Evolutionary conservation across 805 yeast genomes (phyloP), one percentile per base, ranked within the genome.

Genomic region (Sugiyamaella marilandica): DNA sequence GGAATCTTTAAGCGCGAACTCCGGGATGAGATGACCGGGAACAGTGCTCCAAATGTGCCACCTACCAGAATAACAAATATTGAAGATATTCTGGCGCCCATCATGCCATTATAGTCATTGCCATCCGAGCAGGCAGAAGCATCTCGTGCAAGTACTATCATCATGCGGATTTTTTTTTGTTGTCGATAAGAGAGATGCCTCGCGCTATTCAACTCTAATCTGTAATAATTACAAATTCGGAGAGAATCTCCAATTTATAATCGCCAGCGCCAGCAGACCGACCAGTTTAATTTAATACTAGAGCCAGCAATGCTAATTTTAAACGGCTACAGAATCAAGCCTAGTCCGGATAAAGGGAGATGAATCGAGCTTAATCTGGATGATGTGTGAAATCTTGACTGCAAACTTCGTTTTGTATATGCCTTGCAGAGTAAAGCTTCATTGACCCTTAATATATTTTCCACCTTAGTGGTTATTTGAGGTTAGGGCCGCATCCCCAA

Each of bases 31-130:
- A 65, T 59, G 24, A 62, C 70, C 53, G 61, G 87, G 80, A 67
- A 80, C 52, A 55, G 77, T 59, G 74, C 70, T 8, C 69, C 68
- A 47, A 79, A 58, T 1, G 76, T 66, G 2, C 85, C 76, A 2
- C 82, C 76, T 29, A 63, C 53, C 55, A 82, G 59, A 45, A 84
- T 78, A 33, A 83, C 88, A 64, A 84, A 84, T 3, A 84, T 69
- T 2, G 87, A 68, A 2, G 86, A 81, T 52, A 77, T 68, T 45
- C 81, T 71, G 8, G 74, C 74, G 2, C 78, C 79, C 36, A 75
- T 55, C 29, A 65, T 60, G 11, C 80, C 81, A 48, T 70, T 67
- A 60, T 67, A 75, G n/a, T 52, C 58, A 36, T 53, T 55, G 10
- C 49, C 54, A 10, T 35, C 24, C 29, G 21, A 36, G 34, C 61